Base-by-base conservation (phyloP, 164 flowering plant species). In the Annona cherimola region DNA sequence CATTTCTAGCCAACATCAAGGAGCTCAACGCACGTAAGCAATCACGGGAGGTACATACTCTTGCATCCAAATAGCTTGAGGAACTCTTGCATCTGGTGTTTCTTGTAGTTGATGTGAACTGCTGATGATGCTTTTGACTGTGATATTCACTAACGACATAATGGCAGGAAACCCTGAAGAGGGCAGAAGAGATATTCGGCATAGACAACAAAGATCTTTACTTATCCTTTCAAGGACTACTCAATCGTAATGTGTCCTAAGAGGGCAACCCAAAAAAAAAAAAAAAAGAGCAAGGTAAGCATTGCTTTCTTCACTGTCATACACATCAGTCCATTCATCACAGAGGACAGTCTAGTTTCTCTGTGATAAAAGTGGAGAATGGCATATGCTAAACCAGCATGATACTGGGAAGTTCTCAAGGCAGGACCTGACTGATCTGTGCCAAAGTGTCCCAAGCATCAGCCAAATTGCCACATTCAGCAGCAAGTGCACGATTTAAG, bases 101-200 rank as follows among this genome's bases (percentile, higher is more conserved):
- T 20, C 4, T 1, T 50, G 57, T 9, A 16, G 20, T 69, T 3
- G 57, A 16, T 50, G 57, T 11, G 9, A 16, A 50, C 9, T 9
- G 57, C 57, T 16, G 9, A 2, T 5, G 11, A 50, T 50, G 57
- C 57, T 11, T 9, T 50, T 50, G 57, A 16, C 9, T 46, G 39
- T 40, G 16, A 59, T 43, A 5, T 1, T 43, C 1, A 63, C 40
- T 55, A 44, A 66, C n/a, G 3, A 12, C 3, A 41, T 35, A 64
- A 40, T 64, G 44, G 43, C 86, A 95, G 98, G 99, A 95, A 75
- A 95, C 97, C 46, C 76, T 95, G 71, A 89, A 79, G 76, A 95
- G 93, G 79, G 96, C 99, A 44, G 97, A 93, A 79, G 97, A 89
- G 77, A 93, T 93, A 75, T 93, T 95, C 81, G 99, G 98, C 50